A percentile compares a stretch with the other conserved stretches of the same genome.
Evolutionary conservation across 371 early-diverging fungal genomes (phyloP).

Genomic region (Chytridium lagenaria): DNA sequence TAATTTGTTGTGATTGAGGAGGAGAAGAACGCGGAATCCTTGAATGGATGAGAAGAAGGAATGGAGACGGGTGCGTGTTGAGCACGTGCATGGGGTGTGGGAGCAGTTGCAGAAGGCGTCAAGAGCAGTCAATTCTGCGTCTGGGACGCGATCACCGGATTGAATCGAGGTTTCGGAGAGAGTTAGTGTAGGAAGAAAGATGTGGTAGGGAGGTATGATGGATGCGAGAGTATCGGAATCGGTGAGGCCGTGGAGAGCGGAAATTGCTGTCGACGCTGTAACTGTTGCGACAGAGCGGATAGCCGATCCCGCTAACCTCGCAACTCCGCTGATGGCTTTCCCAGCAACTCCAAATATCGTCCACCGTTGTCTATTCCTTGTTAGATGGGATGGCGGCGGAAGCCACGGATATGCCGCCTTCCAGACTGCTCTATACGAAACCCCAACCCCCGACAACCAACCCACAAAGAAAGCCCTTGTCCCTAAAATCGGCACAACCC

Average conservation of each 20-base stretch:
- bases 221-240: neutral
- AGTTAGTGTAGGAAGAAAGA: neutral
- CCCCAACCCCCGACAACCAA: conserved; percentile 1
- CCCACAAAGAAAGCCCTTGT: conserved; percentile 4
- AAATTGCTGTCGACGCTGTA: neutral
- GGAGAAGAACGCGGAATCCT: neutral
- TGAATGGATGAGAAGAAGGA: neutral
- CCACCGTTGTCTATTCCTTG: neutral
- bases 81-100: neutral
- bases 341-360: neutral
- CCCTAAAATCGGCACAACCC: neutral
- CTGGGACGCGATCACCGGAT: conserved; percentile 1
- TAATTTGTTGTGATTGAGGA: neutral
- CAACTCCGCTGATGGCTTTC: neutral
- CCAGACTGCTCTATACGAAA: neutral
- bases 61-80: neutral
- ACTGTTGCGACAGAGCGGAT: neutral
- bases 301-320: neutral
- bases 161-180: neutral
- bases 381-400: neutral
- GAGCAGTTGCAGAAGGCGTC: neutral
- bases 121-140: neutral
- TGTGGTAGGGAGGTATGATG: neutral
- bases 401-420: neutral
- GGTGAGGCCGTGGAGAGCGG: neutral